phyloP scores from a whole-genome alignment of 1,139 yeast species.

The Pichia sp. region DNA sequence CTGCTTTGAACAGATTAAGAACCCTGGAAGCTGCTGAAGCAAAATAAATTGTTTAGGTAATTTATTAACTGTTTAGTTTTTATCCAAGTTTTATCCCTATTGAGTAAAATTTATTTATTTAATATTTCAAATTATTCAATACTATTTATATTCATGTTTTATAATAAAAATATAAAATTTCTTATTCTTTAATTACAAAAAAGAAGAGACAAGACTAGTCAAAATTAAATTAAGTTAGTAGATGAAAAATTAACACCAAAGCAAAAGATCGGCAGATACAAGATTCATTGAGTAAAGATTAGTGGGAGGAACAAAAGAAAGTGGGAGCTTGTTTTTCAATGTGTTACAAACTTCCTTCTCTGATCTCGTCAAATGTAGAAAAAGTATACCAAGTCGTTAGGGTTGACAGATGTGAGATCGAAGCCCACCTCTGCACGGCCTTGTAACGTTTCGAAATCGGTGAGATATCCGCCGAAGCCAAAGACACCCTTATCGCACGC shows the following conservation, averaged over 20 bases:
- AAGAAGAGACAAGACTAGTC: not conserved
- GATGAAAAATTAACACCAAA: not conserved
- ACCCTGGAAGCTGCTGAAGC: slow-evolving; percentile 36
- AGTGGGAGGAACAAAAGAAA: not conserved
- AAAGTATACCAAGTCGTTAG: slow-evolving; percentile 23
- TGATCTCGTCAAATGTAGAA: slow-evolving; percentile 12
- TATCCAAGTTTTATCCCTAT: not conserved
- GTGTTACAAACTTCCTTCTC: too few relatives aligned
- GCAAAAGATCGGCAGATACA: not conserved
- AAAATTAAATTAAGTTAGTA: not conserved
- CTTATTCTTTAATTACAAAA: not conserved
- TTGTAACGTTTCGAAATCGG: slow-evolving; percentile 30
- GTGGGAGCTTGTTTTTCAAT: too few relatives aligned
- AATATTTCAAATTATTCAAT: slow-evolving; percentile 9
- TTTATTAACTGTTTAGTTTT: not conserved
- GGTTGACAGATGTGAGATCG: slow-evolving; percentile 12
- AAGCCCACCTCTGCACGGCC: slow-evolving; percentile 21
- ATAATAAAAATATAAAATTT: not conserved
- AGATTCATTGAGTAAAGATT: not conserved
- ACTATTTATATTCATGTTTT: slow-evolving; percentile 4
- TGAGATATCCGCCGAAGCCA: slow-evolving; percentile 54
- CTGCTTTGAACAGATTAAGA: slow-evolving; percentile 94
- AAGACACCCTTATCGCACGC: slow-evolving; percentile 75
- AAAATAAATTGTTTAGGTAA: slow-evolving; percentile 4
- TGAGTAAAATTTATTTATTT: slow-evolving; percentile 8